A percentile compares a stretch with the other conserved stretches of the same genome.
Evolutionary conservation across 2,329 filamentous ascomycete species (phyloP).

Genomic region (Aspergillus udagawae): DNA sequence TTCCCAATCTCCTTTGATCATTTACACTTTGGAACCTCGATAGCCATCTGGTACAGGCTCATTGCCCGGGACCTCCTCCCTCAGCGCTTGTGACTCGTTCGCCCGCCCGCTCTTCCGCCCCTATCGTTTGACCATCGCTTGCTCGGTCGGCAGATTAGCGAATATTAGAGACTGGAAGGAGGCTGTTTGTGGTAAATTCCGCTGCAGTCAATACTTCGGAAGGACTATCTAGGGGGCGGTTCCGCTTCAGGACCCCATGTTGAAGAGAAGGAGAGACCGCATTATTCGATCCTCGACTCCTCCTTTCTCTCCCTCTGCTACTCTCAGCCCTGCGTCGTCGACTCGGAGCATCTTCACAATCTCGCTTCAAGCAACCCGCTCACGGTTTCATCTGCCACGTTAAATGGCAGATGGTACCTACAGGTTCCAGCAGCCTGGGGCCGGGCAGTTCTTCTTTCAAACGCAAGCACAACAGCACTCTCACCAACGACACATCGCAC

Average conservation of each 20-base stretch:
- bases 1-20: slow-evolving; percentile 5
- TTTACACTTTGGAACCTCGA: slow-evolving; percentile 6
- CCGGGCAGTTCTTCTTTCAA: slow-evolving; percentile 48
- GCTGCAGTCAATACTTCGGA: slow-evolving; percentile 15
- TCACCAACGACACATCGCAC: slow-evolving; percentile 42
- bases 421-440: slow-evolving; percentile 52
- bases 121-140: slow-evolving; percentile 20
- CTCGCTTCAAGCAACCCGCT: slow-evolving; percentile 28
- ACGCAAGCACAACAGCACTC: slow-evolving; percentile 40
- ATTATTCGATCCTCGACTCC: slow-evolving; percentile 32
- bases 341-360: slow-evolving; percentile 22
- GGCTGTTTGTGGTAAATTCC: slow-evolving; percentile 11
- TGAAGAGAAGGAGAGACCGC: slow-evolving; percentile 47
- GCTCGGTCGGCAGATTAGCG: slow-evolving; percentile 3
- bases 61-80: slow-evolving; percentile 12
- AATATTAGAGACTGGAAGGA: slow-evolving; percentile 8
- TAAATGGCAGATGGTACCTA: slow-evolving; percentile 55
- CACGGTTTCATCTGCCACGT: slow-evolving; percentile 46
- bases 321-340: slow-evolving; percentile 19
- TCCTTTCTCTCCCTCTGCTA: slow-evolving; percentile 26
- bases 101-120: slow-evolving; percentile 15
- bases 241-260: slow-evolving; percentile 42
- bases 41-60: slow-evolving; percentile 14
- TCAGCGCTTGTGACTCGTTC: slow-evolving; percentile 26
- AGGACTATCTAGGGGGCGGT: slow-evolving; percentile 23